Conservation (phyloP, 768 basidiomycete species). For the Tricholoma matsutake region DNA sequence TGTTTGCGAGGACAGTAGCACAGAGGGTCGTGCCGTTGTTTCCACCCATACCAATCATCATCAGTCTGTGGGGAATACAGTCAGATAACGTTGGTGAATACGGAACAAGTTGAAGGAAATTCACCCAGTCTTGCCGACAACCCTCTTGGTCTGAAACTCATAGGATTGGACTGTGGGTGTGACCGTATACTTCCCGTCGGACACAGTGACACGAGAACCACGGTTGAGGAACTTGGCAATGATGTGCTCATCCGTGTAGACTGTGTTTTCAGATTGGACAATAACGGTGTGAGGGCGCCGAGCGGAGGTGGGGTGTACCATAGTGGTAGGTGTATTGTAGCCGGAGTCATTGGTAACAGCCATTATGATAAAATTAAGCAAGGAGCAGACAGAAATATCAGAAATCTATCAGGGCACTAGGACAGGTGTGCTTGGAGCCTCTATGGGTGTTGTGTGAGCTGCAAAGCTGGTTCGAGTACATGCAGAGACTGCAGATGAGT, state of each 20-base stretch:
- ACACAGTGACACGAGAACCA: conserved; percentile 64
- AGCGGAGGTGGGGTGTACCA: conserved; percentile 82
- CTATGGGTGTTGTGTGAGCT: conserved; percentile 85
- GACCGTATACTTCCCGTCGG: conserved; percentile 73
- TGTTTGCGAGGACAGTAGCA: conserved; percentile 95
- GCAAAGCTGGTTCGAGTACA: conserved; percentile 95
- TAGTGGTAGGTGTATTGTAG: conserved; percentile 68
- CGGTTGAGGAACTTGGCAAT: conserved; percentile 81
- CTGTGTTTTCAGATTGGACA: conserved; percentile 78
- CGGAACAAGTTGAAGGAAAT: conserved; percentile 20
- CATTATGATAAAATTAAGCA: conserved; percentile 39
- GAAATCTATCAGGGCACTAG: conserved; percentile 58
- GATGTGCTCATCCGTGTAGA: conserved; percentile 81
- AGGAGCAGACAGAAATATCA: conserved; percentile 32
- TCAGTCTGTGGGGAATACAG: conserved; percentile 50
- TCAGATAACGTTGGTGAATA: neutral
- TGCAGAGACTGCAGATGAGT: conserved; percentile 57
- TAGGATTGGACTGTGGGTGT: conserved; percentile 77
- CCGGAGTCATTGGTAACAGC: conserved; percentile 58
- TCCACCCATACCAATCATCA: conserved; percentile 96
- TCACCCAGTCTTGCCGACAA: conserved; percentile 90
- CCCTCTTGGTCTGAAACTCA: conserved; percentile 88
- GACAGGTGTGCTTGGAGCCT: conserved; percentile 80
- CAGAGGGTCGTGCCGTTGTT: conserved; percentile 96
- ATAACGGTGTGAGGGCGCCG: conserved; percentile 74